Conservation (phyloP, 768 basidiomycete species). For the Amylocystis lapponica region DNA sequence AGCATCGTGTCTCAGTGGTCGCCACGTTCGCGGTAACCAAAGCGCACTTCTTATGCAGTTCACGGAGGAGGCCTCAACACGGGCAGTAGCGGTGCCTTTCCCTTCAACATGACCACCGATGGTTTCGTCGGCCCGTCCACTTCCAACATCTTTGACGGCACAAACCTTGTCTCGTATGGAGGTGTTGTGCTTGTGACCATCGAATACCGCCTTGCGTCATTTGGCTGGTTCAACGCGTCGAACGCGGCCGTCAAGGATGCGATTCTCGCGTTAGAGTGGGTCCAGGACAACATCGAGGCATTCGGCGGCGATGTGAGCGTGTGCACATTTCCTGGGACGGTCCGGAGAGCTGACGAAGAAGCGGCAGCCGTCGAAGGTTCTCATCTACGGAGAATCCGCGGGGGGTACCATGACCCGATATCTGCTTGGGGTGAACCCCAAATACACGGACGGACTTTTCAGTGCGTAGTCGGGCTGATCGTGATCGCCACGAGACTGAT, state of each 20-base stretch:
- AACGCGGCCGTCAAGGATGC: slow-evolving; percentile 7
- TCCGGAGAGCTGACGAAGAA: neutral
- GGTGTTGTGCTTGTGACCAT: slow-evolving; percentile 8
- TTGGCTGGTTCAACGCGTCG: slow-evolving; percentile 10
- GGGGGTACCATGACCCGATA: slow-evolving; percentile 9
- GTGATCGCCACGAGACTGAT: neutral
- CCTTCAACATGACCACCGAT: slow-evolving; percentile 8
- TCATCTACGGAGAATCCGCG: slow-evolving; percentile 6
- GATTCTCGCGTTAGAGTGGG: slow-evolving; percentile 7
- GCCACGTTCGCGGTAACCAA: too few species aligned
- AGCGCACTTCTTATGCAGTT: neutral
- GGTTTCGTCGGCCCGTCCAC: slow-evolving; percentile 7
- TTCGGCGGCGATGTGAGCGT: slow-evolving; percentile 9
- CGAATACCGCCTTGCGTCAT: slow-evolving; percentile 6
- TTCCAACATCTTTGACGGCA: slow-evolving; percentile 9
- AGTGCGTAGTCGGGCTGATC: neutral
- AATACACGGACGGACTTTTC: slow-evolving; percentile 6
- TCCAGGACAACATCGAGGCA: slow-evolving; percentile 7
- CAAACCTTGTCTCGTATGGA: slow-evolving; percentile 7
- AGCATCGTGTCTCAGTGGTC: neutral
- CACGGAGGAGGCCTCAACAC: slow-evolving; percentile 9
- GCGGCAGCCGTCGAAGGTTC: slow-evolving; percentile 4
- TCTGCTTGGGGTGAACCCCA: slow-evolving; percentile 4
- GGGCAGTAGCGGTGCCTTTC: slow-evolving; percentile 7
- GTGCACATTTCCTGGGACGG: neutral